A percentile compares a stretch with the other conserved stretches of the same genome.
phyloP scores from a whole-genome alignment of 2,329 filamentous ascomycete genomes.

The Ilyonectria robusta region DNA sequence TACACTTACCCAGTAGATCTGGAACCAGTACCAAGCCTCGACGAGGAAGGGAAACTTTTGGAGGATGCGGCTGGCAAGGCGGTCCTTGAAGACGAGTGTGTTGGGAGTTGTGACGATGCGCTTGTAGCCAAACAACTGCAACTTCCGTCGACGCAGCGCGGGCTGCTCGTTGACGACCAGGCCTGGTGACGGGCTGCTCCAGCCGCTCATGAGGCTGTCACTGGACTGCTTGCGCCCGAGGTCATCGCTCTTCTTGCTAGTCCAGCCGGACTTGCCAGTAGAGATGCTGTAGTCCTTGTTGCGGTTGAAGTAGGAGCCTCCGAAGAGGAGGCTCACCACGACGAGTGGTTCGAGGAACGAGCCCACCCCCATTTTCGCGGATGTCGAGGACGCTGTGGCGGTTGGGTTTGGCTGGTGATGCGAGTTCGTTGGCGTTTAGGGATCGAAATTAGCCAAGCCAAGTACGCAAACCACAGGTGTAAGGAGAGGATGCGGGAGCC shows the following conservation, averaged over 20 bases:
- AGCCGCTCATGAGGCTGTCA: constrained; percentile 46
- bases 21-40: constrained; percentile 83
- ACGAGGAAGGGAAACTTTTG: constrained; percentile 79
- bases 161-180: constrained; percentile 48
- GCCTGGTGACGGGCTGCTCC: constrained; percentile 48
- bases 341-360: constrained; percentile 59
- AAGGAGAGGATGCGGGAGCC: not conserved
- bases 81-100: constrained; percentile 51
- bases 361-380: constrained; percentile 54
- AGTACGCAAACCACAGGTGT: not conserved
- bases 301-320: constrained; percentile 61
- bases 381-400: constrained; percentile 4
- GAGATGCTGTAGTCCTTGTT: constrained; percentile 55
- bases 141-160: constrained; percentile 50
- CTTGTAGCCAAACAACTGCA: constrained; percentile 52
- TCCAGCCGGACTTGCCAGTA: constrained; percentile 40
- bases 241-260: constrained; percentile 51
- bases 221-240: constrained; percentile 42
- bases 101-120: constrained; percentile 51
- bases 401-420: not conserved
- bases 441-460: not conserved
- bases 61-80: constrained; percentile 64
- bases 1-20: constrained; percentile 80
- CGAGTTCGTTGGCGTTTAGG: not conserved
- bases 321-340: constrained; percentile 60